These are phyloP conservation scores for Beta vulgaris DNA, from an alignment of 148 eudicot species.

Conservation along the genomic window DNA sequence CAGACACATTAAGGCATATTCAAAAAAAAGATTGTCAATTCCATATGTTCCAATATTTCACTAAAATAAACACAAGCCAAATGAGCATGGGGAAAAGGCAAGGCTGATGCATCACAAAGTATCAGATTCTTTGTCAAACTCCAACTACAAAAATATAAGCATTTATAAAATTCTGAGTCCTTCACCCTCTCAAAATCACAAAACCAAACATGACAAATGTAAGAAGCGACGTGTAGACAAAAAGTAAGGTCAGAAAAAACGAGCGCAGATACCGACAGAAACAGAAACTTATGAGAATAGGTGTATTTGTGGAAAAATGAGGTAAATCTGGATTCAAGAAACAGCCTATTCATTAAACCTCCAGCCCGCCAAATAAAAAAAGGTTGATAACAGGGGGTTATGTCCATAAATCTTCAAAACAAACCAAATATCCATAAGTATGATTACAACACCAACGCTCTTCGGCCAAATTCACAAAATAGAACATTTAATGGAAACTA, in stretches of 20 bases:
- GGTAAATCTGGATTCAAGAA: not conserved
- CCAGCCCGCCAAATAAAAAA: not conserved
- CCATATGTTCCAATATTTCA: not conserved
- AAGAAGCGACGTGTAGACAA: not conserved
- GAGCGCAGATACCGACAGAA: too few species aligned
- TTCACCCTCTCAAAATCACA: not conserved
- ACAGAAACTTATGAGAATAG: too few species aligned
- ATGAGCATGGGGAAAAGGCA: not conserved
- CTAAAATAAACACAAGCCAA: not conserved
- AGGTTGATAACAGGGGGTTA: too few species aligned
- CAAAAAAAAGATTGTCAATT: not conserved
- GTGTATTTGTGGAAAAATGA: not conserved
- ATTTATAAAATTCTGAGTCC: not conserved
- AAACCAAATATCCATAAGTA: not conserved
- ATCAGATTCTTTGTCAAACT: not conserved
- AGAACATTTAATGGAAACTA: not conserved
- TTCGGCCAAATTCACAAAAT: not conserved
- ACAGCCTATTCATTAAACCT: not conserved
- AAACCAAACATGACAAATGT: not conserved
- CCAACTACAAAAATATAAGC: not conserved
- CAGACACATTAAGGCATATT: not conserved
- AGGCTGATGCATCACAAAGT: not conserved
- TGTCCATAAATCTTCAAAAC: not conserved
- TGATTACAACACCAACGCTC: not conserved
- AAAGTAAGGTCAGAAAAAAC: too few species aligned